These are phyloP conservation scores for Chytriomyces sp. DNA, from an alignment of 192 early-diverging fungal genomes.

Conservation along the genomic window DNA sequence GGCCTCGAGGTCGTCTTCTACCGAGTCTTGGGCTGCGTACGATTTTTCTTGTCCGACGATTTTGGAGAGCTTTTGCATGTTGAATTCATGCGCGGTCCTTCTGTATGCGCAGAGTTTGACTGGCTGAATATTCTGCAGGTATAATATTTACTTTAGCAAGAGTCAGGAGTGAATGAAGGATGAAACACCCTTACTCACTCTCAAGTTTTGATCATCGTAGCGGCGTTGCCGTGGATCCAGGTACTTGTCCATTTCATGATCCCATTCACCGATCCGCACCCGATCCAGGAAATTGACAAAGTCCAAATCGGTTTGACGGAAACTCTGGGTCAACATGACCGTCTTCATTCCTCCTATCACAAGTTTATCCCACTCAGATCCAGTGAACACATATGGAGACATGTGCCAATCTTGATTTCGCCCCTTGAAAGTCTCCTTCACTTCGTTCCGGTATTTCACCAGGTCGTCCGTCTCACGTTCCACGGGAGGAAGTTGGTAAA, in stretches of 20 bases:
- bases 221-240: not conserved
- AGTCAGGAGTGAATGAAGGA: not conserved
- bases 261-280: slow-evolving; percentile 42
- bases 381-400: slow-evolving; percentile 38
- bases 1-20: not conserved
- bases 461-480: slow-evolving; percentile 4
- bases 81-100: slow-evolving; percentile 26
- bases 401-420: not conserved
- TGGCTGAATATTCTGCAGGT: slow-evolving; percentile 24
- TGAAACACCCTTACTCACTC: not conserved
- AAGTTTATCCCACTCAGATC: slow-evolving; percentile 35
- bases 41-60: too few species aligned
- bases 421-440: not conserved
- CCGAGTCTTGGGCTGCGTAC: not conserved
- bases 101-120: slow-evolving; percentile 45
- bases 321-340: slow-evolving; percentile 39
- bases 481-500: slow-evolving; percentile 55
- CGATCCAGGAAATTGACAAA: slow-evolving; percentile 45
- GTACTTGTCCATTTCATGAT: slow-evolving; percentile 20
- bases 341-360: slow-evolving; percentile 31
- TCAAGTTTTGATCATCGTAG: not conserved
- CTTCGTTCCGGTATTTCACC: not conserved
- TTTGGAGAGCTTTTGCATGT: slow-evolving; percentile 17
- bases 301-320: slow-evolving; percentile 43
- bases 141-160: not conserved